Evolutionary conservation across 371 early-diverging fungal species (phyloP).

Genomic region (Funneliformis caledonium): DNA sequence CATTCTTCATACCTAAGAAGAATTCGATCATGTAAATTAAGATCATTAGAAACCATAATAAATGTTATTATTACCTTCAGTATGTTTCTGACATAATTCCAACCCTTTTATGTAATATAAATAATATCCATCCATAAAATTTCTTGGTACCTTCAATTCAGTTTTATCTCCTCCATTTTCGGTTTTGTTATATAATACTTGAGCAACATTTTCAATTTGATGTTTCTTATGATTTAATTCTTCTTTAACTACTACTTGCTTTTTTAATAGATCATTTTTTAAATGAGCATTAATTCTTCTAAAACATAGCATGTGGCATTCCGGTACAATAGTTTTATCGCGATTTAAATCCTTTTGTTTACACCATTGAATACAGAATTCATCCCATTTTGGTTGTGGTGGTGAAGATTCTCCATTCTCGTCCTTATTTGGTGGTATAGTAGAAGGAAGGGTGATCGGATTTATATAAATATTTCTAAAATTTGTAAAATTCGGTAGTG

Average conservation of each 20-base stretch:
- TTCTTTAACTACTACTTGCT: not conserved
- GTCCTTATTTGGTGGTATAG: conserved; percentile 1
- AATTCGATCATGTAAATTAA: not conserved
- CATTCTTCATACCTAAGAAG: not conserved
- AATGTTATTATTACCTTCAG: not conserved
- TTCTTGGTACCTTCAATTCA: not conserved
- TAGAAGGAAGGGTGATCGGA: conserved; percentile 6
- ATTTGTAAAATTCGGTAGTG: conserved; percentile 18
- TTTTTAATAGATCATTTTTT: conserved; percentile 1
- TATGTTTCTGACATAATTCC: conserved; percentile 27
- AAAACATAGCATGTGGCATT: conserved; percentile 35
- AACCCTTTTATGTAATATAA: conserved; percentile 36
- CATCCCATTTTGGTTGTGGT: conserved; percentile 30
- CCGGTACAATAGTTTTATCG: not conserved
- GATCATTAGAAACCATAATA: not conserved
- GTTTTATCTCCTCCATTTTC: not conserved
- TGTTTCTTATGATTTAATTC: conserved; percentile 9
- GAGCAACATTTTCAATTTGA: not conserved
- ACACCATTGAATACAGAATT: conserved; percentile 38
- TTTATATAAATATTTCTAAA: conserved; percentile 19
- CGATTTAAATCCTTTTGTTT: conserved; percentile 25
- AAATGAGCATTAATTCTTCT: conserved; percentile 12
- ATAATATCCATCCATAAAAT: conserved; percentile 39
- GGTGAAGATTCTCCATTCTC: not conserved
- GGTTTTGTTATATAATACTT: not conserved